Evolutionary conservation across 345 rosid species (phyloP).

Genomic region (Noccaea bulbosa): DNA sequence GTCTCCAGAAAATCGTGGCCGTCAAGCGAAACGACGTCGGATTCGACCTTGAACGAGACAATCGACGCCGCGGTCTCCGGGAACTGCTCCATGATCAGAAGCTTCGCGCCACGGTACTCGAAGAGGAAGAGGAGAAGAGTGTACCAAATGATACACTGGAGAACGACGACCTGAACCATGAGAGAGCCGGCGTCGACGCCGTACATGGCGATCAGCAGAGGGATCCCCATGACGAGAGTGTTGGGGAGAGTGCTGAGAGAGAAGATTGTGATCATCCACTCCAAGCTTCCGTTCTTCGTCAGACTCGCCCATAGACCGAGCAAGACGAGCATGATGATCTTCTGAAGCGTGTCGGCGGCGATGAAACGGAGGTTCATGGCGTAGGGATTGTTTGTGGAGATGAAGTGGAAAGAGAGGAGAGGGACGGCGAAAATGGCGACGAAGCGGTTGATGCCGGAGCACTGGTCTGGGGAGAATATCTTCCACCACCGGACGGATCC

Average conservation of each 20-base stretch:
- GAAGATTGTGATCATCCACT: conserved; percentile 95
- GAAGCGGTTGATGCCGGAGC: conserved; percentile 96
- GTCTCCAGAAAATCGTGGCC: conserved; percentile 80
- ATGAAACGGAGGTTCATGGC: conserved; percentile 84
- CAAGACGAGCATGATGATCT: conserved; percentile 64
- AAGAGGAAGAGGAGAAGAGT: conserved; percentile 85
- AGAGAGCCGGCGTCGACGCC: conserved; percentile 67
- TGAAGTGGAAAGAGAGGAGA: conserved; percentile 92
- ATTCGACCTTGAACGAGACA: conserved; percentile 85
- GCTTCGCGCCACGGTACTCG: conserved; percentile 89
- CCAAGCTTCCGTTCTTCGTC: conserved; percentile 65
- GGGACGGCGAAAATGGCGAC: conserved; percentile 97
- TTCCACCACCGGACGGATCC: conserved; percentile 99
- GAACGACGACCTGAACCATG: conserved; percentile 94
- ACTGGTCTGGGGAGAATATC: conserved; percentile 89
- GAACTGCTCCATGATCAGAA: conserved; percentile 90
- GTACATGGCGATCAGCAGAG: conserved; percentile 90
- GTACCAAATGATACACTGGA: conserved; percentile 97
- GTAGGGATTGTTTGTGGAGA: conserved; percentile 80
- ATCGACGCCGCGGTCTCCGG: conserved; percentile 95
- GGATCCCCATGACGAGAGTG: conserved; percentile 97
- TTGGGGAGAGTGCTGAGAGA: conserved; percentile 91
- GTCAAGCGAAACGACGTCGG: conserved; percentile 86
- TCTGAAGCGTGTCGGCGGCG: conserved; percentile 92
- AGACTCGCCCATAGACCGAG: conserved; percentile 71